These are phyloP conservation scores for Pestalotiopsis sp. DNA, from an alignment of 2,329 filamentous ascomycete species.

Conservation along the genomic window DNA sequence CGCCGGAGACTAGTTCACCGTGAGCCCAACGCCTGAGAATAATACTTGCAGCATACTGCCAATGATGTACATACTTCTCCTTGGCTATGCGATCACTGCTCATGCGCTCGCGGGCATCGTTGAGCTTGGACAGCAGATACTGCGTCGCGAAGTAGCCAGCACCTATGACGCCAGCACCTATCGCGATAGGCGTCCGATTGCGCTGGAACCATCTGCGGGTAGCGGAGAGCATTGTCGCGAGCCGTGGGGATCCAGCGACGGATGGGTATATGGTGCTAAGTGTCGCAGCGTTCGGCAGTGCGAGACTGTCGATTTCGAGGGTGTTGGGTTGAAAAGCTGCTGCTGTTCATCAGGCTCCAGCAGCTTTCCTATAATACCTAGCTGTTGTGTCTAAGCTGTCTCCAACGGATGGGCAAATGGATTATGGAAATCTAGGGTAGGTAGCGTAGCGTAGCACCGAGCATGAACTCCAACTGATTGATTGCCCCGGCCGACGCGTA, in stretches of 20 bases:
- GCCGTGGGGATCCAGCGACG: not conserved
- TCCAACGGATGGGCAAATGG: not conserved
- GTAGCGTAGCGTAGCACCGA: not conserved
- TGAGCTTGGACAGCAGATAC: slow-evolving; percentile 89
- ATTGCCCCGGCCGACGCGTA: not conserved
- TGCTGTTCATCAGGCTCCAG: not conserved
- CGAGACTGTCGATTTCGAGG: not conserved
- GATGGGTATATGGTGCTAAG: not conserved
- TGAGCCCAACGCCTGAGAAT: not conserved
- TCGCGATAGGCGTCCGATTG: slow-evolving; percentile 86
- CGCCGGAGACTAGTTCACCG: slow-evolving; percentile 71
- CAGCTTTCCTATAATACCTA: not conserved
- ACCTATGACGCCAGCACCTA: slow-evolving; percentile 85
- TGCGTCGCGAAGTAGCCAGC: slow-evolving; percentile 90
- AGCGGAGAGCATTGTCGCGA: slow-evolving; percentile 61
- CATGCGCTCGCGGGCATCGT: slow-evolving; percentile 94
- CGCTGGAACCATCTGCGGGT: slow-evolving; percentile 90
- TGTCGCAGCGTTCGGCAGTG: not conserved
- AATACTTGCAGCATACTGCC: not conserved
- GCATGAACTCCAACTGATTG: not conserved
- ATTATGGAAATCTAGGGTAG: not conserved
- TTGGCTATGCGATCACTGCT: slow-evolving; percentile 93
- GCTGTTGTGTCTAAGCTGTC: not conserved
- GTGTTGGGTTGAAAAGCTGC: not conserved
- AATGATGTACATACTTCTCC: slow-evolving; percentile 73